Percentiles rank a stretch among this genome's conserved stretches.
Evolutionary conservation across 768 basidiomycete species (phyloP).

Genomic region (Suillus sp.): DNA sequence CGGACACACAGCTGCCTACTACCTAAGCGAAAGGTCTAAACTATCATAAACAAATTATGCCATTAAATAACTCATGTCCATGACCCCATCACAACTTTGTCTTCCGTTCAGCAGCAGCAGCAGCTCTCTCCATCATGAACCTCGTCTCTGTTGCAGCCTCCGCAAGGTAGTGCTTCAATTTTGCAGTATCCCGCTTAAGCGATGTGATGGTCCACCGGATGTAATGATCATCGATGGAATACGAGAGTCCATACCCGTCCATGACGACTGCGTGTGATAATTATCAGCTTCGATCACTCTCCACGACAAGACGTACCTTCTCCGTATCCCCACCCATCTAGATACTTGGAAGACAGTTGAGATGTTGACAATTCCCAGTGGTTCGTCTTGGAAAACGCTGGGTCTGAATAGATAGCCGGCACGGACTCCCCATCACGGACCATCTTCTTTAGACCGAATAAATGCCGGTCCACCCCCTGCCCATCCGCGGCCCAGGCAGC

Average conservation of each 20-base stretch:
- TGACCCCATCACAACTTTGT: slow-evolving; percentile 31
- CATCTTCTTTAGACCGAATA: slow-evolving; percentile 90
- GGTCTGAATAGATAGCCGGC: slow-evolving; percentile 77
- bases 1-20: background rate
- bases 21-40: background rate
- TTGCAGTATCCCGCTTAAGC: slow-evolving; percentile 51
- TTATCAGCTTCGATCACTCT: background rate
- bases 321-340: slow-evolving; percentile 98
- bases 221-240: slow-evolving; percentile 82
- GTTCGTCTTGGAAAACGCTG: slow-evolving; percentile 63
- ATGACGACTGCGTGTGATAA: slow-evolving; percentile 67
- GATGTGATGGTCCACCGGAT: slow-evolving; percentile 93
- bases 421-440: slow-evolving; percentile 69
- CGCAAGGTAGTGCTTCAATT: slow-evolving; percentile 68
- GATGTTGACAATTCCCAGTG: slow-evolving; percentile 96
- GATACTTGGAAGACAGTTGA: slow-evolving; percentile 75
- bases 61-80: slow-evolving; percentile 10
- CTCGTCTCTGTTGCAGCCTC: slow-evolving; percentile 81
- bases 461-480: slow-evolving; percentile 92
- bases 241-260: slow-evolving; percentile 90
- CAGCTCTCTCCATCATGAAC: slow-evolving; percentile 72
- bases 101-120: slow-evolving; percentile 43
- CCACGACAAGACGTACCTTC: slow-evolving; percentile 59
- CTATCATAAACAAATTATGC: slow-evolving; percentile 4
- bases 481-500: slow-evolving; percentile 91